Conservation (phyloP, 2,329 filamentous ascomycete species). For the Aspergillus ustus region DNA sequence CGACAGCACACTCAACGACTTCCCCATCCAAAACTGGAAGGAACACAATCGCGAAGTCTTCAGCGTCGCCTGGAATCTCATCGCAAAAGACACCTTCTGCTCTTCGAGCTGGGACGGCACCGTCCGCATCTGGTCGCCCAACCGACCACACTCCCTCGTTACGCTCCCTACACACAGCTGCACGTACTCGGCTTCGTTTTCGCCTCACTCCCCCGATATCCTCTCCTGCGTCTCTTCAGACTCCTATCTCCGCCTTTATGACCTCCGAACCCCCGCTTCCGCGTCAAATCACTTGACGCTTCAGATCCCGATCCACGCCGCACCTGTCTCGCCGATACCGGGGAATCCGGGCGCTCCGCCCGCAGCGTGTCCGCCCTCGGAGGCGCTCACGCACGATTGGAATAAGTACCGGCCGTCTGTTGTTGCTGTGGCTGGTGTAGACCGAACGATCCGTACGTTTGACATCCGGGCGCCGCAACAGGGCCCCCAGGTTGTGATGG, state of each 20-base stretch:
- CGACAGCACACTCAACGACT: slow-evolving; percentile 78
- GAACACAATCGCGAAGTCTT: slow-evolving; percentile 95
- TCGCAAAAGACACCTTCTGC: slow-evolving; percentile 87
- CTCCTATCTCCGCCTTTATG: slow-evolving; percentile 86
- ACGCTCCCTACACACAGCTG: slow-evolving; percentile 92
- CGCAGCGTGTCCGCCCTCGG: slow-evolving; percentile 64
- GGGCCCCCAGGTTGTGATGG: slow-evolving; percentile 74
- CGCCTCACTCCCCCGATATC: slow-evolving; percentile 81
- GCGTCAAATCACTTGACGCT: slow-evolving; percentile 86
- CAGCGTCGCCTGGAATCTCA: slow-evolving; percentile 87
- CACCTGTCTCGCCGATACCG: slow-evolving; percentile 56
- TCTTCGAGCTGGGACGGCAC: slow-evolving; percentile 96
- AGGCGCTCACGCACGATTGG: slow-evolving; percentile 96
- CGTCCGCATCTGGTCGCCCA: slow-evolving; percentile 93
- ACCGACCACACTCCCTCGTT: slow-evolving; percentile 71
- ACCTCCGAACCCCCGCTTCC: slow-evolving; percentile 82
- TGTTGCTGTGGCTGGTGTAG: slow-evolving; percentile 86
- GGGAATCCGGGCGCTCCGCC: slow-evolving; percentile 41
- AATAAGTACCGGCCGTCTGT: slow-evolving; percentile 93
- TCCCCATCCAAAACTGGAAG: slow-evolving; percentile 88
- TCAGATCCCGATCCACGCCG: slow-evolving; percentile 80
- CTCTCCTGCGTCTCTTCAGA: slow-evolving; percentile 89
- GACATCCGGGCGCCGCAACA: slow-evolving; percentile 78
- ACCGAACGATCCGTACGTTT: slow-evolving; percentile 84
- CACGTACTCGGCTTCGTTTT: slow-evolving; percentile 92